Base-by-base conservation (phyloP, 108 stramenopile genomes). In the Pseudonitzschia multistriata region DNA sequence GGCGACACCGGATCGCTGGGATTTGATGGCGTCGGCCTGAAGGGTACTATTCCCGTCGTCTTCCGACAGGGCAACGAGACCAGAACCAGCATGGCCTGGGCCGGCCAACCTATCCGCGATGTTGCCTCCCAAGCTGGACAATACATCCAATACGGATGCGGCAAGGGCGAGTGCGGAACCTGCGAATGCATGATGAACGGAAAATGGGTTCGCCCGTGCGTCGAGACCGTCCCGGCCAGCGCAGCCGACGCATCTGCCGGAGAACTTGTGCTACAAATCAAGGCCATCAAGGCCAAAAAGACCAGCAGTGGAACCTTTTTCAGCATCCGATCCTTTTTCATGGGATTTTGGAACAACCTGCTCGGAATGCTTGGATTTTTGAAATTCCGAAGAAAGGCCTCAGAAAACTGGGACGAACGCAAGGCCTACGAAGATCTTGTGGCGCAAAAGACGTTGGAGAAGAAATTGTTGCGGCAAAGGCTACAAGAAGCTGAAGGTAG, bases 151-250 rank as follows among this genome's bases (percentile, higher is more conserved):
- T 96, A 96, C 74, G 90, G 89, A 50, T 96, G 95, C 69, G 91
- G 91, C 21, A 96, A 96, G 68, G 95, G 95, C 19, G 95, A 96
- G 76, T 96, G 95, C 66, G 95, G 95, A 30, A 93, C 92, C 25
- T 96, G 95, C 68, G 91, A 92, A 67, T 72, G 81, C 56, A 74
- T 85, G 71, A 78, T 85, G 50, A 77, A 91, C 69, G 95, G 95
- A 54, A 85, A 93, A 64, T 92, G 90, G 88, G 76, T 93, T 30
- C 77, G 89, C 24, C 86, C 92, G 0, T 96, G 95, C 79, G 67
- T 88, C 11, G 80, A 77, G 25, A 78, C 56, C 13, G 82, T 93
- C 15, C 89, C 89, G 3, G 83, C 80, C 7, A 30, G 29, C 0
- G 27, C 66, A 27, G 76, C 64, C 1, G 59, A 50, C 5, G 81